Evolutionary conservation across 805 yeast species (phyloP), one percentile per base, ranked within the genome.

Genomic region (Teunomyces barrocoloradensis): DNA sequence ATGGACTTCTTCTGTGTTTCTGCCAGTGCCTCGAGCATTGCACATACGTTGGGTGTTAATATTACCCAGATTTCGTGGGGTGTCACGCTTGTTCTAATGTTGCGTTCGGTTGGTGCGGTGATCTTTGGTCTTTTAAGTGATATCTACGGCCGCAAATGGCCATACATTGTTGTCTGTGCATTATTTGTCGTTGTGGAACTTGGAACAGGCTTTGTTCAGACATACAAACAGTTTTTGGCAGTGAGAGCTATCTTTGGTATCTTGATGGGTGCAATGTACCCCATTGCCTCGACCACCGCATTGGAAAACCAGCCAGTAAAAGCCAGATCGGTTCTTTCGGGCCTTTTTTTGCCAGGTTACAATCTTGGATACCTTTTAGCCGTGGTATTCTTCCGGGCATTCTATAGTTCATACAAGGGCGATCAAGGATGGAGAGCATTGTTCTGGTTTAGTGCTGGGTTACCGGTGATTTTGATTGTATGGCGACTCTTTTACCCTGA

Each of bases 281-380:
- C 63, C 4, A 49, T 55, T 30, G 57, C 64, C 4, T 44, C 55
- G 34, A 57, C 58, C 13, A 54, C 60, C 0, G 46, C 63, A 5
- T 43, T 60, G 46, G 63, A 60, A 37, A 60, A 56, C 42, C 51
- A 58, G 12, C 64, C 64, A 0, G 43, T 39, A 4, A 49, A 41
- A 2, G 56, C 60, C 47, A 46, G 59, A 43, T 60, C 61, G n/a
- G 49, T 56, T 3, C 49, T 60, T 28, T 54, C 59, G 10, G 65
- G 64, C 7, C 53, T 60, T 6, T 60, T 60, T 52, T 60, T 59
- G 45, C 61, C 61, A 7, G 65, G 64, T n/a, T 60, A 60, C 48
- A 61, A 58, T 11, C 51, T 60, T 9, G 65, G 65, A 5, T 60
- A 53, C 43, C 52, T 60, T 12, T 42, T 60, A 35, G 64, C 58